Percentiles rank a stretch among this genome's conserved stretches.
Conservation (phyloP, 2,329 filamentous ascomycete genomes). For the Rhinocladiella mackenziei region DNA sequence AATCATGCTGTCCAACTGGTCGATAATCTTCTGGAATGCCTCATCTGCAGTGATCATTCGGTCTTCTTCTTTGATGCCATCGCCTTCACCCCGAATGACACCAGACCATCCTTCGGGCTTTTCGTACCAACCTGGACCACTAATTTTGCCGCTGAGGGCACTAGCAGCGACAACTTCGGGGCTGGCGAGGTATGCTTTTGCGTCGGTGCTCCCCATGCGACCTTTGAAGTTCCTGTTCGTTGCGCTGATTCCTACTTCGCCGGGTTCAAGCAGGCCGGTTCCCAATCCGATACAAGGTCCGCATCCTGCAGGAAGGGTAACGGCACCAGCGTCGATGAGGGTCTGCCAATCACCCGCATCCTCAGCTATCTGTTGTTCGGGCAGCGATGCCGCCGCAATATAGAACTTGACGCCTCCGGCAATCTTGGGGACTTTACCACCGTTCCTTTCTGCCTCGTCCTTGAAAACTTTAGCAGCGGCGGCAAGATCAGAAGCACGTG, state of each 20-base stretch:
- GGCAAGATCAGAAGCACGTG: constrained; percentile 71
- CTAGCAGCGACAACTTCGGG: constrained; percentile 91
- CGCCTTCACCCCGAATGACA: constrained; percentile 65
- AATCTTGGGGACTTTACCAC: constrained; percentile 64
- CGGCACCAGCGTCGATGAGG: constrained; percentile 74
- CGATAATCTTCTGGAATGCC: constrained; percentile 67
- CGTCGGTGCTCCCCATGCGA: constrained; percentile 75
- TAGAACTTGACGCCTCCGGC: constrained; percentile 77
- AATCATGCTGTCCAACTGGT: constrained; percentile 63
- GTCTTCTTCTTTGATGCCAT: constrained; percentile 60
- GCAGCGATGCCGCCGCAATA: constrained; percentile 76
- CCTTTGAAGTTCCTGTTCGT: constrained; percentile 90
- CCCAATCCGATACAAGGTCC: constrained; percentile 84
- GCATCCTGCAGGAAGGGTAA: constrained; percentile 67
- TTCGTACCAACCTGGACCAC: constrained; percentile 73
- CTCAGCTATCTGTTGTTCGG: constrained; percentile 74
- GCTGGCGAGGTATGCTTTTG: constrained; percentile 79
- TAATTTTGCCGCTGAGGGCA: constrained; percentile 57
- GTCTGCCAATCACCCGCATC: constrained; percentile 80
- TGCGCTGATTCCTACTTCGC: constrained; percentile 81
- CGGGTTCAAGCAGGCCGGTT: constrained; percentile 71
- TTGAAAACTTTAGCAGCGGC: constrained; percentile 81
- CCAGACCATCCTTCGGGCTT: constrained; percentile 63
- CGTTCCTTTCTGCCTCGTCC: constrained; percentile 61
- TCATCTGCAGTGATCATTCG: constrained; percentile 64